Evolutionary conservation across 345 rosid genomes (phyloP).

Genomic region (Citrus reticulata): DNA sequence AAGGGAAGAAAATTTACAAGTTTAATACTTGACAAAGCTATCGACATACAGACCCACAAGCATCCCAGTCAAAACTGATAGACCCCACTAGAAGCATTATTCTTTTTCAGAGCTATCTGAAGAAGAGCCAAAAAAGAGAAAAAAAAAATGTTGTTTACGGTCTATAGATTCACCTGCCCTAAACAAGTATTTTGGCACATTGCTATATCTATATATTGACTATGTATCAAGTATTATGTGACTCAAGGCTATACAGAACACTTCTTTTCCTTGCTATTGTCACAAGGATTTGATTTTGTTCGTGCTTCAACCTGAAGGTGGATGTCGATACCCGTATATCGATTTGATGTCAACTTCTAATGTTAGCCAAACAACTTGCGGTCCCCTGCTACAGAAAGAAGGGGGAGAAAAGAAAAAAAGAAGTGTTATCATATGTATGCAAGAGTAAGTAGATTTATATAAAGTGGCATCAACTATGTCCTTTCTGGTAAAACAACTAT

Average conservation of each 20-base stretch:
- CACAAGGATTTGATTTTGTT: background rate
- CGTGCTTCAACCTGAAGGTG: background rate
- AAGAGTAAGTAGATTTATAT: background rate
- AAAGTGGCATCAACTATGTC: background rate
- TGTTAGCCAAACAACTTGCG: background rate
- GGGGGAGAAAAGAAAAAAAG: background rate
- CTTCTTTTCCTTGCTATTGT: slow-evolving; percentile 1
- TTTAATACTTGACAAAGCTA: background rate
- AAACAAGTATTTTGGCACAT: background rate
- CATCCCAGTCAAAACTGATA: background rate
- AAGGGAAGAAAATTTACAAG: background rate
- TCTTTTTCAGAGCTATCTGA: background rate
- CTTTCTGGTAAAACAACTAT: background rate
- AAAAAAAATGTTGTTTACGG: background rate
- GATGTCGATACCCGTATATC: slow-evolving; percentile 1
- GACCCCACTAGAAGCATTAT: background rate
- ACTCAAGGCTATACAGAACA: background rate
- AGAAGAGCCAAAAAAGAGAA: background rate
- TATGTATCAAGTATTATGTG: background rate
- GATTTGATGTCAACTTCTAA: background rate
- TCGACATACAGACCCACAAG: slow-evolving; percentile 1
- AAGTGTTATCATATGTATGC: background rate
- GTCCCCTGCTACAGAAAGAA: slow-evolving; percentile 18
- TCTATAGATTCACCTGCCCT: slow-evolving; percentile 1
- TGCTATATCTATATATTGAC: background rate